phyloP scores from a whole-genome alignment of 2,329 filamentous ascomycete species.

The Epichloe uncinata region DNA sequence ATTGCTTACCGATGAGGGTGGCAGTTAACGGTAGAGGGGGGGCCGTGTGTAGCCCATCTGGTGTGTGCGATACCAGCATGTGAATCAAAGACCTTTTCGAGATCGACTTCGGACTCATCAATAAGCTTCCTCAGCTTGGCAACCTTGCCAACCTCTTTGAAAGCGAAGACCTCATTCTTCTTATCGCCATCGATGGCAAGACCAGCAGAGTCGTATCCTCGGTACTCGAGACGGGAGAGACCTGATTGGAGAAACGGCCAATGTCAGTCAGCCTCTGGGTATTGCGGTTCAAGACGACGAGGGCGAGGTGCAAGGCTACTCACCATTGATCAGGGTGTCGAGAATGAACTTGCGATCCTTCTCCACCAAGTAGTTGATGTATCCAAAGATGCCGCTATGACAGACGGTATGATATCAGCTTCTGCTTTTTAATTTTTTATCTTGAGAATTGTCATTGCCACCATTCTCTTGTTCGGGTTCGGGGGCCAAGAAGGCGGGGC shows the following conservation, averaged over 20 bases:
- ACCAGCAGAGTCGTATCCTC: constrained; percentile 96
- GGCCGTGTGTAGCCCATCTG: constrained; percentile 94
- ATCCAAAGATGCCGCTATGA: constrained; percentile 82
- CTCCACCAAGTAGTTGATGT: constrained; percentile 98
- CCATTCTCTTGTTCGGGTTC: not conserved
- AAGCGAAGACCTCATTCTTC: constrained; percentile 93
- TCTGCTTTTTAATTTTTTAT: not conserved
- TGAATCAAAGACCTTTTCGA: constrained; percentile 90
- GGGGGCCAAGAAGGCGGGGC: constrained; percentile 3
- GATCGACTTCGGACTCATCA: constrained; percentile 67
- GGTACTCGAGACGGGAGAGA: constrained; percentile 91
- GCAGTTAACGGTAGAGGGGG: constrained; percentile 89
- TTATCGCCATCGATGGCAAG: constrained; percentile 94
- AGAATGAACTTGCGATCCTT: constrained; percentile 96
- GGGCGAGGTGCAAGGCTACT: constrained; percentile 21
- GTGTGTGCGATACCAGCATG: constrained; percentile 99
- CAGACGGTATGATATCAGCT: constrained; percentile 15
- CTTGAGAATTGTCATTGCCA: not conserved
- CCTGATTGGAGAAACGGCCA: constrained; percentile 36
- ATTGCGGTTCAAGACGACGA: not conserved
- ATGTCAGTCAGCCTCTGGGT: constrained; percentile 9
- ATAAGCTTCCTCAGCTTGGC: constrained; percentile 92
- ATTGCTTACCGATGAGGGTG: constrained; percentile 79
- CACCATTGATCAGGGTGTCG: constrained; percentile 91
- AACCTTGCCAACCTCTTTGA: constrained; percentile 99